phyloP scores from a whole-genome alignment of 768 basidiomycete species.

The Crucibulum laeve region DNA sequence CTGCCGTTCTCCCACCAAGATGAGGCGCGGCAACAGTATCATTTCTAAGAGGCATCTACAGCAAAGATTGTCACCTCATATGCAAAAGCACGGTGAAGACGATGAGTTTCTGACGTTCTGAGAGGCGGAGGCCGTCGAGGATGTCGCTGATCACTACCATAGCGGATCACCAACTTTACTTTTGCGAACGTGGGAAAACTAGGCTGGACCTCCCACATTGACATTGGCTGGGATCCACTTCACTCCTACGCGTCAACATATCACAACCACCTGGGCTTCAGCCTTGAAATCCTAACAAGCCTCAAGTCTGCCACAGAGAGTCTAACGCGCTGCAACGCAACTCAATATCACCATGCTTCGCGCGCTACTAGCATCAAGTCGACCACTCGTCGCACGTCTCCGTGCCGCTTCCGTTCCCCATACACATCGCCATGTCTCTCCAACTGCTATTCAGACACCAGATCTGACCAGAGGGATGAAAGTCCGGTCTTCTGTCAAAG shows the following conservation, averaged over 20 bases:
- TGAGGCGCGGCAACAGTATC: conserved; percentile 21
- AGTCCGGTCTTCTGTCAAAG: conserved; percentile 90
- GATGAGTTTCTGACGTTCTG: neutral
- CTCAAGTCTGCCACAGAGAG: no score
- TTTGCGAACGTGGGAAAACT: neutral
- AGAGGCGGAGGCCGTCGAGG: neutral
- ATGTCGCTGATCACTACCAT: neutral
- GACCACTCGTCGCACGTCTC: conserved; percentile 56
- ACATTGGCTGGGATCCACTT: no score
- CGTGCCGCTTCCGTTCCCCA: conserved; percentile 27
- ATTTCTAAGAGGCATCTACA: conserved; percentile 20
- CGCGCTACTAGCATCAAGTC: conserved; percentile 56
- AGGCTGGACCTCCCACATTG: no score
- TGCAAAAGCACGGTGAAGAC: neutral
- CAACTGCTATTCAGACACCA: conserved; percentile 21
- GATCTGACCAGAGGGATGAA: conserved; percentile 81
- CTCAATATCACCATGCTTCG: conserved; percentile 47
- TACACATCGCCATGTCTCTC: conserved; percentile 22
- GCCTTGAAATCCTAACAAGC: neutral
- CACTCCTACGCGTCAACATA: no score
- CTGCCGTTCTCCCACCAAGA: conserved; percentile 43
- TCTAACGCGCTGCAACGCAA: no score
- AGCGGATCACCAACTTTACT: neutral
- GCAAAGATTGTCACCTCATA: neutral
- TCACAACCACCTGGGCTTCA: no score